phyloP scores from a whole-genome alignment of 2,329 filamentous ascomycete species.

The Neofusicoccum umdonicola region DNA sequence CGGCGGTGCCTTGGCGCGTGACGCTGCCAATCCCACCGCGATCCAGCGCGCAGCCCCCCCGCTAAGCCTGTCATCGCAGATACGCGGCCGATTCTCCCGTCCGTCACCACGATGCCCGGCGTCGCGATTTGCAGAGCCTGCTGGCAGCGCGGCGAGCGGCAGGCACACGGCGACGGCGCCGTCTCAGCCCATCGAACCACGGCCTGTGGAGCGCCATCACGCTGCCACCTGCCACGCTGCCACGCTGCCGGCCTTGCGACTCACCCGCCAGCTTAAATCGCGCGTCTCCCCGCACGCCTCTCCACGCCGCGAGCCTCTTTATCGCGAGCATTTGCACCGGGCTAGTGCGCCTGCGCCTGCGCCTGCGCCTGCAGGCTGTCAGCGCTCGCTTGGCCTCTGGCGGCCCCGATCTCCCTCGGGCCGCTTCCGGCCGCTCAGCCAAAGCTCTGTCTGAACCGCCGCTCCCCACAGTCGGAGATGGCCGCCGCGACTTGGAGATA shows the following conservation, averaged over 20 bases:
- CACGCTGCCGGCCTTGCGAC: background rate
- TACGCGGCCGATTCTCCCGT: background rate
- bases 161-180: background rate
- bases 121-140: background rate
- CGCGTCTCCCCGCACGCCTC: background rate
- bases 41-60: background rate
- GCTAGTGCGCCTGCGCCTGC: background rate
- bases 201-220: no score
- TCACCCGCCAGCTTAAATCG: background rate
- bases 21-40: background rate
- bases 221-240: no score
- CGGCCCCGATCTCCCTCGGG: constrained; percentile 1
- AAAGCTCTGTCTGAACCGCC: background rate
- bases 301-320: background rate
- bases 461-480: background rate
- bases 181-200: background rate
- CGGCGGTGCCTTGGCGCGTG: background rate
- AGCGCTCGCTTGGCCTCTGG: background rate
- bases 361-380: background rate
- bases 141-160: background rate
- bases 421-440: constrained; percentile 7
- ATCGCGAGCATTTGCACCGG: background rate
- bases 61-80: background rate
- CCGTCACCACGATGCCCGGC: background rate
- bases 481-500: background rate